A percentile compares a stretch with the other conserved stretches of the same genome.
phyloP scores from a whole-genome alignment of 208 protist species.

The Acanthamoeba rhysodes region DNA sequence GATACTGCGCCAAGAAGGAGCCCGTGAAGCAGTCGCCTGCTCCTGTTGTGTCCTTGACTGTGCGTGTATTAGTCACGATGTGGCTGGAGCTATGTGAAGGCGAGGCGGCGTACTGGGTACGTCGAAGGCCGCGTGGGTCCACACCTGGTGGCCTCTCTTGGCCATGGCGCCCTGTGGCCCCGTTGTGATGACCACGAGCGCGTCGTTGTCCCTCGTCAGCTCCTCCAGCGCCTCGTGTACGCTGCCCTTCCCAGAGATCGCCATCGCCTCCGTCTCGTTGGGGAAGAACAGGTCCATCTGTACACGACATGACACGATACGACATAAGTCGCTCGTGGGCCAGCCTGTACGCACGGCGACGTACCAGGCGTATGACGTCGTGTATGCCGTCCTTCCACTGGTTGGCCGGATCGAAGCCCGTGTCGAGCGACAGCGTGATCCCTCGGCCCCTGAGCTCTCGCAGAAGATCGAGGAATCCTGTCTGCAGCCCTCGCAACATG shows the following conservation, averaged over 20 bases:
- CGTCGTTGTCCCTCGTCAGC: neutral
- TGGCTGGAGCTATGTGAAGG: neutral
- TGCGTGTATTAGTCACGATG: neutral
- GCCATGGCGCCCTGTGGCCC: constrained; percentile 3
- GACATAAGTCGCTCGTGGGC: no score
- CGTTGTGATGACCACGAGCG: constrained; percentile 20
- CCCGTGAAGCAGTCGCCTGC: constrained; percentile 18
- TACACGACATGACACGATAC: neutral
- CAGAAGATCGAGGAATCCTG: neutral
- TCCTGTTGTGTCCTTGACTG: constrained; percentile 11
- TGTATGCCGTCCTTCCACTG: constrained; percentile 23
- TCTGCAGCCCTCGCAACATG: constrained; percentile 10
- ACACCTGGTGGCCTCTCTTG: neutral
- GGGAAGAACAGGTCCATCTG: constrained; percentile 51
- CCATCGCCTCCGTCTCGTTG: constrained; percentile 31
- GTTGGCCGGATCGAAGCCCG: constrained; percentile 21
- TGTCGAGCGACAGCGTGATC: constrained; percentile 32
- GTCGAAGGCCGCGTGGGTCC: neutral
- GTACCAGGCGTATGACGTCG: constrained; percentile 13
- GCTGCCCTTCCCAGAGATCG: neutral
- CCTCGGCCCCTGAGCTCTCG: neutral
- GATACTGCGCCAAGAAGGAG: constrained; percentile 21
- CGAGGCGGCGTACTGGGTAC: neutral
- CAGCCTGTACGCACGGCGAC: neutral
- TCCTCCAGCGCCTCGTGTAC: neutral